Percentiles rank a stretch among this genome's conserved stretches.
phyloP scores from a whole-genome alignment of 2,329 filamentous ascomycete genomes.

The Fusarium stilboides region DNA sequence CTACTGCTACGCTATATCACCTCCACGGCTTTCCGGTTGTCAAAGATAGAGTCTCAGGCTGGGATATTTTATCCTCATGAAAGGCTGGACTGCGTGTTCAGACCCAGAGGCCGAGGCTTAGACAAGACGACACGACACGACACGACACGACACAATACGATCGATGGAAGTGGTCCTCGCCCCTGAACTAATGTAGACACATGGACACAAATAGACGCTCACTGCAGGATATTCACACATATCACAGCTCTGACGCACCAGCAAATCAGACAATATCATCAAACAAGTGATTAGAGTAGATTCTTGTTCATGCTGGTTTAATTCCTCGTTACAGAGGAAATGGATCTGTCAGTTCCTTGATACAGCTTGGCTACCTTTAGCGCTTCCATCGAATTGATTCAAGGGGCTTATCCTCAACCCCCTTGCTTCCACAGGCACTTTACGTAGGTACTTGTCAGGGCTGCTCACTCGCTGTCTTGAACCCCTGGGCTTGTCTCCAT shows the following conservation, averaged over 20 bases:
- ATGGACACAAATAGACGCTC: conserved; percentile 14
- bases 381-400: conserved; percentile 15
- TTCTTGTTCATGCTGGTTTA: no score
- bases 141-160: conserved; percentile 8
- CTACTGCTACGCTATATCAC: conserved; percentile 4
- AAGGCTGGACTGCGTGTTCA: background rate
- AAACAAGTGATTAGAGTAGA: no score
- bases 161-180: conserved; percentile 29
- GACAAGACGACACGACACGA: conserved; percentile 11
- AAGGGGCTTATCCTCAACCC: conserved; percentile 20
- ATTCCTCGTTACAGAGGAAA: no score
- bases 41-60: conserved; percentile 6
- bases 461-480: background rate
- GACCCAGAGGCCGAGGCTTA: conserved; percentile 30
- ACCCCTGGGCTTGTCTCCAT: conserved; percentile 30
- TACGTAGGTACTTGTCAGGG: conserved; percentile 2
- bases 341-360: no score
- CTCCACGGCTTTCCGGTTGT: background rate
- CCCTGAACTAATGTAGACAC: conserved; percentile 40
- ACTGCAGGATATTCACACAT: conserved; percentile 24
- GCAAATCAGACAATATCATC: background rate
- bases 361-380: conserved; percentile 6
- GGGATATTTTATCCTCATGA: background rate
- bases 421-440: conserved; percentile 18
- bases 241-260: conserved; percentile 13